phyloP scores from a whole-genome alignment of 1,139 yeast species.

The Yamadazyma blattariae region DNA sequence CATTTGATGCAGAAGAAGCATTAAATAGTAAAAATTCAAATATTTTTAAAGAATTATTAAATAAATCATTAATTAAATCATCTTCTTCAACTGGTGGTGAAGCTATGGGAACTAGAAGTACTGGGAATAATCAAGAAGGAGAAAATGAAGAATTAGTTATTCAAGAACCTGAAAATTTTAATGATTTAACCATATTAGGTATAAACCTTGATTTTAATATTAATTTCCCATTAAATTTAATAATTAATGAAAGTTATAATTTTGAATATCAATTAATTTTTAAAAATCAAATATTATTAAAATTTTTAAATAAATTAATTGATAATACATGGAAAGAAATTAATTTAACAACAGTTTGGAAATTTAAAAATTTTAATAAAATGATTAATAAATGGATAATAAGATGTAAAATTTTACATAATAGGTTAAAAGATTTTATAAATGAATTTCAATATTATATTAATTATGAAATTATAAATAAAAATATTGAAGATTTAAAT shows the following conservation, averaged over 20 bases:
- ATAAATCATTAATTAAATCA: conserved; percentile 28
- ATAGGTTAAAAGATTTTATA: conserved; percentile 60
- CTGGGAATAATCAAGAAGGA: not conserved
- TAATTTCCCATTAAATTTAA: conserved; percentile 84
- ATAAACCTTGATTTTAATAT: conserved; percentile 65
- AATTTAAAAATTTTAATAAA: conserved; percentile 37
- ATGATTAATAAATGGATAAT: conserved; percentile 55
- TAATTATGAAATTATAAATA: conserved; percentile 59
- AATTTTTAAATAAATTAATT: conserved; percentile 58
- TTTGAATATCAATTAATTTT: conserved; percentile 80
- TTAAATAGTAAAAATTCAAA: conserved; percentile 35
- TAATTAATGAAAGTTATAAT: conserved; percentile 67
- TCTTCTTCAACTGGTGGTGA: conserved; percentile 12
- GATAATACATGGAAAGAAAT: conserved; percentile 75
- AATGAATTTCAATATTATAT: conserved; percentile 56
- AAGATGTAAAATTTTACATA: conserved; percentile 55
- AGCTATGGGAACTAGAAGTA: too few relatives aligned
- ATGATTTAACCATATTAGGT: conserved; percentile 32
- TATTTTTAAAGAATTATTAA: conserved; percentile 34
- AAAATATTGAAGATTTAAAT: conserved; percentile 47
- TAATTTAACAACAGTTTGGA: conserved; percentile 68
- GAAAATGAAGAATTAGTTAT: not conserved
- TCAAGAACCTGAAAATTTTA: conserved; percentile 47
- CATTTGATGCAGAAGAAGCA: conserved; percentile 59
- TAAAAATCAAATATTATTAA: conserved; percentile 64